phyloP scores from a whole-genome alignment of 768 basidiomycete species.

The Trametes maxima region DNA sequence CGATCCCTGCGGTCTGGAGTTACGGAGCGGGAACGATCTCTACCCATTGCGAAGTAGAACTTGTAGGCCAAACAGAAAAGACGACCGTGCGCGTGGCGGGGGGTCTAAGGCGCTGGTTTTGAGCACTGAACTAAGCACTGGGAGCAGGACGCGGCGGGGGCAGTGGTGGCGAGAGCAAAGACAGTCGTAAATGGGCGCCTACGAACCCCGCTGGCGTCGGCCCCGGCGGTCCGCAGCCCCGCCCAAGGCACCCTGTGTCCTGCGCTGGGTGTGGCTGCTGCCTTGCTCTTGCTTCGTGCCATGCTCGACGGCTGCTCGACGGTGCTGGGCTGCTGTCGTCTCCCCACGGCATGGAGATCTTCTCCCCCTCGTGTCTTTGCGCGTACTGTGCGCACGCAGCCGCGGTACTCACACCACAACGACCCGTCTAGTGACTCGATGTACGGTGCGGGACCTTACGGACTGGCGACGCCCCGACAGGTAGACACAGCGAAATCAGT shows the following conservation, averaged over 20 bases:
- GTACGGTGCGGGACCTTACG: constrained; percentile 43
- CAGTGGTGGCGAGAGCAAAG: constrained; percentile 5
- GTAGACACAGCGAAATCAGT: constrained; percentile 29
- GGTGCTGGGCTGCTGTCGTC: not conserved
- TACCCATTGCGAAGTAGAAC: constrained; percentile 41
- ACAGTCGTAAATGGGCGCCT: not conserved
- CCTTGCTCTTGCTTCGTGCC: not conserved
- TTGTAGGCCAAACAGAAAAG: not conserved
- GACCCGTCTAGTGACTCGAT: not conserved
- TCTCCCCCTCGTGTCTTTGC: constrained; percentile 33
- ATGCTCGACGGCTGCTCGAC: constrained; percentile 18
- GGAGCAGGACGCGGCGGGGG: not conserved
- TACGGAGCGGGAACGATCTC: constrained; percentile 51
- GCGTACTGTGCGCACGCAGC: constrained; percentile 57
- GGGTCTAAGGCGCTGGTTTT: not conserved
- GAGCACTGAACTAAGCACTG: too few relatives aligned
- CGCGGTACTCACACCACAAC: constrained; percentile 40
- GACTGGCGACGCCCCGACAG: constrained; percentile 63
- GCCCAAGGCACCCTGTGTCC: not conserved
- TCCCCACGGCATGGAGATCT: constrained; percentile 24
- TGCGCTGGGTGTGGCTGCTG: not conserved
- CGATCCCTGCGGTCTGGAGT: constrained; percentile 43
- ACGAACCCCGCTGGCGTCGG: not conserved
- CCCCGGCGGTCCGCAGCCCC: not conserved
- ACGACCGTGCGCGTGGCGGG: not conserved